phyloP scores from a whole-genome alignment of 495 filamentous ascomycete genomes.

The Hypoxylon subgilvum region DNA sequence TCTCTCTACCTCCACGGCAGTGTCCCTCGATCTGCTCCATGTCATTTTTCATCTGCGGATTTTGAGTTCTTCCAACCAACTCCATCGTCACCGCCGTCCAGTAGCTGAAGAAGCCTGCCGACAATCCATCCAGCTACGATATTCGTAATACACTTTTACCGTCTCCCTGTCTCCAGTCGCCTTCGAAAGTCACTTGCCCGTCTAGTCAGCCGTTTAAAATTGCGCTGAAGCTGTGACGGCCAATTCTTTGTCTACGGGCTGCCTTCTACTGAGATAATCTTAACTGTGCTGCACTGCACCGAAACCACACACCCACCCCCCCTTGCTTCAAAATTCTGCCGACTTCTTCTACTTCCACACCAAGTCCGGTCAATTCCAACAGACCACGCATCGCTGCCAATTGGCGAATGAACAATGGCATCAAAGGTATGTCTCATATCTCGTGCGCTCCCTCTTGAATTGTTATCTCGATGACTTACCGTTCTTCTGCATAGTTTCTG shows the following conservation, averaged over 20 bases:
- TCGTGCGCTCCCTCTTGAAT: background rate
- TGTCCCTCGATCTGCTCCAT: too few species aligned
- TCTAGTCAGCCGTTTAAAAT: slow-evolving; percentile 1
- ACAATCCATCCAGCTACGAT: background rate
- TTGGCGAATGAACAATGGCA: slow-evolving; percentile 47
- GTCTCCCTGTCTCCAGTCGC: background rate
- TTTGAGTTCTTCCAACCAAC: slow-evolving; percentile 7
- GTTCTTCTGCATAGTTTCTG: slow-evolving; percentile 73
- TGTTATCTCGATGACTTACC: background rate
- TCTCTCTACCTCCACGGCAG: too few species aligned
- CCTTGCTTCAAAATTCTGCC: slow-evolving; percentile 11
- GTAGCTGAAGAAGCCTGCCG: too few species aligned
- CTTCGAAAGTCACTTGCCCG: too few species aligned
- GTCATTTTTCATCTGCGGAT: too few species aligned
- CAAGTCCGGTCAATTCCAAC: slow-evolving; percentile 3
- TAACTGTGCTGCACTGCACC: slow-evolving; percentile 13
- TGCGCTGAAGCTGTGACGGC: slow-evolving; percentile 12
- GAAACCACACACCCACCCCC: background rate
- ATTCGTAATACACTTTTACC: background rate
- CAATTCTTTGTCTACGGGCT: slow-evolving; percentile 26
- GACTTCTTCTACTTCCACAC: background rate
- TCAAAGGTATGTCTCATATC: slow-evolving; percentile 49
- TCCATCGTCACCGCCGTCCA: slow-evolving; percentile 7
- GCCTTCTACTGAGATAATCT: slow-evolving; percentile 25
- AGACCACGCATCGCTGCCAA: slow-evolving; percentile 17